phyloP scores from a whole-genome alignment of 495 filamentous ascomycete species.

The Tuber magnatum region DNA sequence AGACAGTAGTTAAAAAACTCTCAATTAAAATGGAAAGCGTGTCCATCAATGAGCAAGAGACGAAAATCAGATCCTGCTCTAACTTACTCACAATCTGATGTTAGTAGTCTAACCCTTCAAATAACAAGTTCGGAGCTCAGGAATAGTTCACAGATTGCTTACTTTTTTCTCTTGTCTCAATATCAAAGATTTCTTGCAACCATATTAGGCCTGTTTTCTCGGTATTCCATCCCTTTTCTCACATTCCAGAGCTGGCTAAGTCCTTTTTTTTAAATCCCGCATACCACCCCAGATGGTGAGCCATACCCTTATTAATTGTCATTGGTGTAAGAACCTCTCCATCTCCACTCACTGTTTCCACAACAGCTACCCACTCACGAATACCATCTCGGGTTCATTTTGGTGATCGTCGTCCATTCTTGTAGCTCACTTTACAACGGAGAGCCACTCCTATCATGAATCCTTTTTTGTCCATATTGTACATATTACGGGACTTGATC shows the following conservation, averaged over 20 bases:
- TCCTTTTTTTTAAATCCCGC: background rate
- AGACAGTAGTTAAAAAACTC: constrained; percentile 26
- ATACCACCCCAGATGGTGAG: constrained; percentile 17
- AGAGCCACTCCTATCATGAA: background rate
- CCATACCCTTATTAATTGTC: constrained; percentile 16
- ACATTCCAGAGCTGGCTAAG: constrained; percentile 7
- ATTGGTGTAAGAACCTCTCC: constrained; percentile 11
- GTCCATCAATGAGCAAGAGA: constrained; percentile 17
- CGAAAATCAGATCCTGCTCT: constrained; percentile 6
- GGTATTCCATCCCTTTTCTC: constrained; percentile 12
- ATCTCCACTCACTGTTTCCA: background rate
- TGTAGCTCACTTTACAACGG: constrained; percentile 5
- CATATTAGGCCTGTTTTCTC: too few relatives aligned
- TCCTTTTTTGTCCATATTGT: too few relatives aligned
- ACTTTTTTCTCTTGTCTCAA: too few relatives aligned
- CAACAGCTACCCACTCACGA: constrained; percentile 1
- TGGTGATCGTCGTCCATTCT: background rate
- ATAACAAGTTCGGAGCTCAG: background rate
- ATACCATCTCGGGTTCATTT: background rate
- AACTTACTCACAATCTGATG: background rate
- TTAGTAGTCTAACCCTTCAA: too few relatives aligned
- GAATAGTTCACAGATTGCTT: too few relatives aligned
- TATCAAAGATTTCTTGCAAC: too few relatives aligned
- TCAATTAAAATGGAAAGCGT: constrained; percentile 20
- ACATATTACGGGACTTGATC: too few relatives aligned